phyloP scores from a whole-genome alignment of 176 grass and related monocot species.

The Stipa capillata region DNA sequence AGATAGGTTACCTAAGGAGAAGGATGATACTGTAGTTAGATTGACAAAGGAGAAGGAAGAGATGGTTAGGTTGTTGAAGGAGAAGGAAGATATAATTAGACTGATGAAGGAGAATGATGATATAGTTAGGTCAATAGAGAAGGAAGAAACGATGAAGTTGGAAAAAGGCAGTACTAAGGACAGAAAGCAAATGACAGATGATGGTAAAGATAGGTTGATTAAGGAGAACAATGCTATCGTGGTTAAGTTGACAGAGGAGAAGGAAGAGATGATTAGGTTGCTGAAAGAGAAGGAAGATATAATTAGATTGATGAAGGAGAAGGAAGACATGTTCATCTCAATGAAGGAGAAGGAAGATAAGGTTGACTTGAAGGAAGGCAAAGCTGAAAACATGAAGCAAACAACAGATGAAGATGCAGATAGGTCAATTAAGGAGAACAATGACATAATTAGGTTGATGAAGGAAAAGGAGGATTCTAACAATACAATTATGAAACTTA shows the following conservation, averaged over 20 bases:
- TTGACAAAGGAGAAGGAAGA: constrained; percentile 36
- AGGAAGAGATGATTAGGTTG: constrained; percentile 22
- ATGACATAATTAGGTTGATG: constrained; percentile 45
- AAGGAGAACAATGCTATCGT: constrained; percentile 37
- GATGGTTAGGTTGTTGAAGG: constrained; percentile 13
- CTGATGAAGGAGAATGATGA: constrained; percentile 35
- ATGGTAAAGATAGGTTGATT: constrained; percentile 42
- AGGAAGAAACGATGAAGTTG: constrained; percentile 26
- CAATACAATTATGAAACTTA: constrained; percentile 56
- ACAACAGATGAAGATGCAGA: constrained; percentile 5
- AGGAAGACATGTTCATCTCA: constrained; percentile 8
- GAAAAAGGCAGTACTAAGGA: background rate
- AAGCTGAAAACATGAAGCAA: background rate
- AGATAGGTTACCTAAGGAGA: constrained; percentile 64
- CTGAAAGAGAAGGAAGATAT: constrained; percentile 32
- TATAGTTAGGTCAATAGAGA: constrained; percentile 24
- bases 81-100: constrained; percentile 22
- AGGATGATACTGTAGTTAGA: constrained; percentile 27
- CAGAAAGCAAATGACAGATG: constrained; percentile 21
- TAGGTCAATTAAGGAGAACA: constrained; percentile 24
- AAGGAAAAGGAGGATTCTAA: constrained; percentile 60
- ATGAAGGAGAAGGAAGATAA: constrained; percentile 27
- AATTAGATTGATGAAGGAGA: constrained; percentile 38
- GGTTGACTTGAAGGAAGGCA: constrained; percentile 10
- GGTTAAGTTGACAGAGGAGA: constrained; percentile 28